Evolutionary conservation across 768 basidiomycete species (phyloP).

Genomic region (Mycena filopes): DNA sequence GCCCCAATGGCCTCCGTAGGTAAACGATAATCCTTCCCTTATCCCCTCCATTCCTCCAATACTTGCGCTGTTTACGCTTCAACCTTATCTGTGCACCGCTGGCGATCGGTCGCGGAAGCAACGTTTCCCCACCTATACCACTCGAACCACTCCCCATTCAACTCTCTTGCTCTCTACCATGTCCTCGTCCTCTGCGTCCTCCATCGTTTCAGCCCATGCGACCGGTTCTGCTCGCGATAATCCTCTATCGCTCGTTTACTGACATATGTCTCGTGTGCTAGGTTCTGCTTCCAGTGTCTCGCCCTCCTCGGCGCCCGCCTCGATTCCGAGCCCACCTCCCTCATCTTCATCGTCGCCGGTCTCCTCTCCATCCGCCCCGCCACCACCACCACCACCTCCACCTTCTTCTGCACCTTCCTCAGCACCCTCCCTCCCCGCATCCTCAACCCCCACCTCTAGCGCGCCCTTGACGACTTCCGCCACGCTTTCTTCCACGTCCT

Average conservation of each 20-base stretch:
- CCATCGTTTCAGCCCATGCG: conserved; percentile 1
- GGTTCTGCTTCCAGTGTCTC: conserved; percentile 7
- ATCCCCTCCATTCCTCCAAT: background rate
- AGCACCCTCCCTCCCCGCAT: conserved; percentile 5
- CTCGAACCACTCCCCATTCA: background rate
- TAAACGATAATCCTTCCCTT: background rate
- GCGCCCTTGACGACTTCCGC: conserved; percentile 3
- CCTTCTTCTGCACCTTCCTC: background rate
- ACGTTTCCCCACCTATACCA: background rate
- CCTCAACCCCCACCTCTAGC: conserved; percentile 1
- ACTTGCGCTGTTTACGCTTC: background rate
- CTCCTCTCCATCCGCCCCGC: background rate
- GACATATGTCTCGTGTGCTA: background rate
- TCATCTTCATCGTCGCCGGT: background rate
- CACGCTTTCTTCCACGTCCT: conserved; percentile 19
- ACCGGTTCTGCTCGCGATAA: conserved; percentile 8
- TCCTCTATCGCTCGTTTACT: conserved; percentile 8
- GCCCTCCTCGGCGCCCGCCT: background rate
- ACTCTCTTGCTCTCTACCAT: conserved; percentile 10
- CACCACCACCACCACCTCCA: conserved; percentile 7
- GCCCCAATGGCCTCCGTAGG: conserved; percentile 12
- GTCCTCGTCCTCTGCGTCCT: conserved; percentile 3
- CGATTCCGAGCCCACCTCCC: background rate
- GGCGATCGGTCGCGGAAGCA: conserved; percentile 15
- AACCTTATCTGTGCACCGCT: conserved; percentile 15